A percentile compares a stretch with the other conserved stretches of the same genome.
These are phyloP conservation scores for Xylariaceae sp. DNA, from an alignment of 2,329 filamentous ascomycete genomes.

Conservation along the genomic window DNA sequence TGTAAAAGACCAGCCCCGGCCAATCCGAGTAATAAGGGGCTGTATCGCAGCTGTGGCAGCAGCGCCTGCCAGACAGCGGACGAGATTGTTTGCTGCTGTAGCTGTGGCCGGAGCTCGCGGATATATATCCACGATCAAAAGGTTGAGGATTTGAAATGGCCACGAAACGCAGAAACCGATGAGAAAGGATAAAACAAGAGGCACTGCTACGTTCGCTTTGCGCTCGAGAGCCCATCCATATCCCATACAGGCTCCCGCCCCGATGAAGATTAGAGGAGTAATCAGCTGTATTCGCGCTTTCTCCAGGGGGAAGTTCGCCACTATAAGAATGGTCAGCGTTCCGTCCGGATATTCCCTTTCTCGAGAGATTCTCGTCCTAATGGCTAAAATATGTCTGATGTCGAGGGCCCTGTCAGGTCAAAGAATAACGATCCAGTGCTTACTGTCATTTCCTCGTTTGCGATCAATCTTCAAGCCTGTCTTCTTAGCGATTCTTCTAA, in stretches of 20 bases:
- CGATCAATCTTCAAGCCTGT: slow-evolving; percentile 57
- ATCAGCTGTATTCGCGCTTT: slow-evolving; percentile 50
- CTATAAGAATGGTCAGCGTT: slow-evolving; percentile 6
- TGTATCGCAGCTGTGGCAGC: slow-evolving; percentile 55
- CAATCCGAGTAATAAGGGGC: slow-evolving; percentile 51
- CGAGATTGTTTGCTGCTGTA: slow-evolving; percentile 59
- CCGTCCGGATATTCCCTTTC: no score
- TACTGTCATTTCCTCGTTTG: slow-evolving; percentile 48
- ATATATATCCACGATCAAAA: slow-evolving; percentile 59
- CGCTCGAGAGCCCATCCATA: slow-evolving; percentile 55
- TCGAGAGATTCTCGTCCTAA: no score
- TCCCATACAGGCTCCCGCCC: slow-evolving; percentile 47
- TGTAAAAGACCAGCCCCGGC: slow-evolving; percentile 58
- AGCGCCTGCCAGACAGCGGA: slow-evolving; percentile 57
- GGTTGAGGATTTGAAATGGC: slow-evolving; percentile 59
- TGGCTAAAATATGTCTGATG: background rate
- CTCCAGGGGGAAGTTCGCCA: slow-evolving; percentile 51
- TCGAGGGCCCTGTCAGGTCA: background rate
- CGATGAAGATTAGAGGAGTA: slow-evolving; percentile 49
- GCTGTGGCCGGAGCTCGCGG: slow-evolving; percentile 56
- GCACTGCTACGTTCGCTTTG: slow-evolving; percentile 47
- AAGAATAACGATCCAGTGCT: slow-evolving; percentile 3
- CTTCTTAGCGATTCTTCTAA: slow-evolving; percentile 58
- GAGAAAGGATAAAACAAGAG: slow-evolving; percentile 52
- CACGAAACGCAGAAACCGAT: slow-evolving; percentile 55